phyloP scores from a whole-genome alignment of 345 rosid genomes.

The Boechera retrofracta region DNA sequence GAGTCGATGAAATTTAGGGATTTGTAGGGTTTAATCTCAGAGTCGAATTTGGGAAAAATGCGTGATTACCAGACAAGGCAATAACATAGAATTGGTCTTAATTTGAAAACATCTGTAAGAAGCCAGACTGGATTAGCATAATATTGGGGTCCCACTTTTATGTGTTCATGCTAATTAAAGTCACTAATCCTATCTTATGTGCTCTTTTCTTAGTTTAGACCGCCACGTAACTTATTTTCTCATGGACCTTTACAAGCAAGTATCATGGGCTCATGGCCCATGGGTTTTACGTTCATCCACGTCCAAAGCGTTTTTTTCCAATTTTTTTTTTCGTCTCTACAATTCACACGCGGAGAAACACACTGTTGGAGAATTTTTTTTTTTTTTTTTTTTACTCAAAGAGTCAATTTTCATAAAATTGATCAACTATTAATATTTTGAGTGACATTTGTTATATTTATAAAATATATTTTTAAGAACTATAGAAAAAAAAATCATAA shows the following conservation, averaged over 20 bases:
- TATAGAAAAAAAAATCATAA: neutral
- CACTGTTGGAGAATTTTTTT: neutral
- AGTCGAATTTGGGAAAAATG: conserved; percentile 17
- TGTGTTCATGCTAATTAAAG: conserved; percentile 31
- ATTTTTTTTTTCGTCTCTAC: neutral
- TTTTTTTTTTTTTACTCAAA: no score
- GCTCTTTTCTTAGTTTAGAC: neutral
- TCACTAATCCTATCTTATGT: neutral
- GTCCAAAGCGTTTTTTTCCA: no score
- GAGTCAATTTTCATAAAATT: neutral
- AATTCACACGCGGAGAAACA: neutral
- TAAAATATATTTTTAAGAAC: neutral
- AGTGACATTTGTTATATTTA: no score
- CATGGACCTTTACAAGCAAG: neutral
- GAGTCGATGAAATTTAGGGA: neutral
- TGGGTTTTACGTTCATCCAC: neutral
- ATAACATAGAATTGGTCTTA: conserved; percentile 26
- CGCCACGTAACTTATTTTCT: neutral
- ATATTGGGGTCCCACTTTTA: conserved; percentile 22
- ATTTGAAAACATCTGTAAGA: conserved; percentile 7
- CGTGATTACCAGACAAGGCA: conserved; percentile 19
- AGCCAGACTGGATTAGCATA: conserved; percentile 37
- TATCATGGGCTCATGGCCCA: neutral
- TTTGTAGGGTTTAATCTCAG: neutral
- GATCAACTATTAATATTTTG: neutral